Evolutionary conservation across 1,284 basidiomycete species (phyloP).

Genomic region (Nidula niveotomentosa): DNA sequence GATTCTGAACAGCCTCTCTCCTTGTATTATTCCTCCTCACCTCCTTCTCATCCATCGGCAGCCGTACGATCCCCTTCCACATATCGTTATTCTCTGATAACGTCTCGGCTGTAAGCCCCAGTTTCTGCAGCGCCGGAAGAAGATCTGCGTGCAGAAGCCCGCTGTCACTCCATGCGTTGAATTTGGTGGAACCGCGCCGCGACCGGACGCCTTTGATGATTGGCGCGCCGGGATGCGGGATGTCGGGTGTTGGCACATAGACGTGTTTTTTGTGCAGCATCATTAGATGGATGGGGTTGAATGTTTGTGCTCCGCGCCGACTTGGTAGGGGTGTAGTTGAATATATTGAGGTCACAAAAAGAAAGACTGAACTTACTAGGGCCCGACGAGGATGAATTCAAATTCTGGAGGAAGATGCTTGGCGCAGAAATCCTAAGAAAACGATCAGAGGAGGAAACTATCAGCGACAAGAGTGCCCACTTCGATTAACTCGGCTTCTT

Average conservation of each 20-base stretch:
- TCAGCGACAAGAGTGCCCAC: too few species aligned
- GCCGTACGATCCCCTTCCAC: constrained; percentile 49
- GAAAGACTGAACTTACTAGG: constrained; percentile 40
- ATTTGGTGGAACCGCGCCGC: too few species aligned
- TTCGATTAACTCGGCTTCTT: too few species aligned
- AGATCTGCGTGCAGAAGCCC: constrained; percentile 31
- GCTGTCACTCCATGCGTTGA: not conserved
- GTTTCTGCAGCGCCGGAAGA: constrained; percentile 34
- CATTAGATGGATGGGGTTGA: too few species aligned
- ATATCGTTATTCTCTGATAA: constrained; percentile 25
- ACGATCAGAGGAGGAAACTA: not conserved
- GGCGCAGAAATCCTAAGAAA: constrained; percentile 40
- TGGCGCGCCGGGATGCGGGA: too few species aligned
- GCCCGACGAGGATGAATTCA: constrained; percentile 43
- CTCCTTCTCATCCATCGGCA: constrained; percentile 31
- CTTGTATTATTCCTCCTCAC: constrained; percentile 22
- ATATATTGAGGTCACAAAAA: too few species aligned
- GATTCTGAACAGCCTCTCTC: constrained; percentile 22
- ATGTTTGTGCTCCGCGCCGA: too few species aligned
- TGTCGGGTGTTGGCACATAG: too few species aligned
- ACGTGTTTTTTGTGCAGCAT: too few species aligned
- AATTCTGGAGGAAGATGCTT: constrained; percentile 42
- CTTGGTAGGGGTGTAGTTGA: too few species aligned
- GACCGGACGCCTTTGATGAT: too few species aligned
- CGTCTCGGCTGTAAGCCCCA: constrained; percentile 39